These are phyloP conservation scores for Microdochium nivale DNA, from an alignment of 2,329 filamentous ascomycete genomes.

Conservation along the genomic window DNA sequence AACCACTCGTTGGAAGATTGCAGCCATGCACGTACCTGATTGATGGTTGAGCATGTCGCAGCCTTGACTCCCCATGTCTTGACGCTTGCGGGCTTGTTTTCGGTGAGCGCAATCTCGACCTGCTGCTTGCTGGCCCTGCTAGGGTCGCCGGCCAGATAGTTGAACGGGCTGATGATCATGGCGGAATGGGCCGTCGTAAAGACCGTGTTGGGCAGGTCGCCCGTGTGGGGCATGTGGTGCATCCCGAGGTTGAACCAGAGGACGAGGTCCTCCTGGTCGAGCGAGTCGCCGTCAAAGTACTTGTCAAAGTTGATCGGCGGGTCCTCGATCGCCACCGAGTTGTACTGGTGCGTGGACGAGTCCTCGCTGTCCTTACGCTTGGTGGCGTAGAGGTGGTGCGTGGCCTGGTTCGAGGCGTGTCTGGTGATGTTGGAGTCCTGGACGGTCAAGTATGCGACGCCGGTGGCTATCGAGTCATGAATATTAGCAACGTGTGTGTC, in stretches of 20 bases:
- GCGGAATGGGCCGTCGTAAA: slow-evolving; percentile 36
- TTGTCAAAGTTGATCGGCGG: slow-evolving; percentile 41
- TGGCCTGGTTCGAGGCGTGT: slow-evolving; percentile 38
- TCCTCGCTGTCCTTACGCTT: slow-evolving; percentile 44
- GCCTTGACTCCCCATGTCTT: not conserved
- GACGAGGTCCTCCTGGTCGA: slow-evolving; percentile 36
- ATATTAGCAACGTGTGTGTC: not conserved
- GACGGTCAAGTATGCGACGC: slow-evolving; percentile 35
- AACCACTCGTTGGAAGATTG: not conserved
- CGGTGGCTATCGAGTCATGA: slow-evolving; percentile 9
- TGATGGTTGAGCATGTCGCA: not conserved
- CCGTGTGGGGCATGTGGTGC: slow-evolving; percentile 48
- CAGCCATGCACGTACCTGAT: not conserved
- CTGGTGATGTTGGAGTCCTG: slow-evolving; percentile 35
- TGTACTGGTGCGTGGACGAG: slow-evolving; percentile 31
- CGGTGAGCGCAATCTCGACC: not conserved
- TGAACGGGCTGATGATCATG: slow-evolving; percentile 32
- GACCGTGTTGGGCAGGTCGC: slow-evolving; percentile 45
- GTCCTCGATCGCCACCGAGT: slow-evolving; percentile 32
- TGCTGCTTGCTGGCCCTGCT: slow-evolving; percentile 9
- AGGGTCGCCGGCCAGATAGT: slow-evolving; percentile 31
- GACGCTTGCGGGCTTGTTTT: not conserved
- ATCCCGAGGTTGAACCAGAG: slow-evolving; percentile 47
- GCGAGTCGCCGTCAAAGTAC: slow-evolving; percentile 35
- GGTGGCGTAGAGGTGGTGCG: slow-evolving; percentile 41